Percentiles rank a stretch among this genome's conserved stretches.
Conservation (phyloP, 2,329 filamentous ascomycete species). For the Venturia pyrina region DNA sequence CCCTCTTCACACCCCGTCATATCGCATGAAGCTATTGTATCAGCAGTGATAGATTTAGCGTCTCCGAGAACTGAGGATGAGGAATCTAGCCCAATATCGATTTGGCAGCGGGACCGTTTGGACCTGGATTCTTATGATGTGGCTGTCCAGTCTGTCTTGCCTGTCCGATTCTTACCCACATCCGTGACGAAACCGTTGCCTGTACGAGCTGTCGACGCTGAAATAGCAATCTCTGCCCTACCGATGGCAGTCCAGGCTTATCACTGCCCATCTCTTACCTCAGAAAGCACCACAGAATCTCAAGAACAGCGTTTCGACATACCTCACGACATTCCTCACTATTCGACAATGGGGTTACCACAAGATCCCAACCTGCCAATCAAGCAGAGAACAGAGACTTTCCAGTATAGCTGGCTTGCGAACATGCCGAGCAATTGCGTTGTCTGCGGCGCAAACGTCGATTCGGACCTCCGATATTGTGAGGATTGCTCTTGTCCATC, state of each 20-base stretch:
- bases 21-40: not conserved
- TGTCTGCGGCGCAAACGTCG: not conserved
- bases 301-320: not conserved
- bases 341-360: not conserved
- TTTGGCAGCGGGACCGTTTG: not conserved
- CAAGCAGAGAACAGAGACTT: not conserved
- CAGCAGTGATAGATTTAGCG: not conserved
- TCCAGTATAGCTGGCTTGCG: not conserved
- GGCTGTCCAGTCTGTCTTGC: not conserved
- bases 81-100: not conserved
- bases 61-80: not conserved
- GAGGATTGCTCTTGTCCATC: not conserved
- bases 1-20: not conserved
- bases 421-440: not conserved
- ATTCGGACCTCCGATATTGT: not conserved
- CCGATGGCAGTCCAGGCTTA: not conserved
- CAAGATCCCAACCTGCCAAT: constrained; percentile 1
- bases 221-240: not conserved
- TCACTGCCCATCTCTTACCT: constrained; percentile 2
- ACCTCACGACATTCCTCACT: not conserved
- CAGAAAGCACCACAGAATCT: not conserved
- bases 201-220: not conserved
- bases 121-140: not conserved
- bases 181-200: not conserved
- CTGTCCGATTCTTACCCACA: not conserved